Evolutionary conservation across 331 rosid species (phyloP).

Genomic region (Rhamnella rubrinervis): DNA sequence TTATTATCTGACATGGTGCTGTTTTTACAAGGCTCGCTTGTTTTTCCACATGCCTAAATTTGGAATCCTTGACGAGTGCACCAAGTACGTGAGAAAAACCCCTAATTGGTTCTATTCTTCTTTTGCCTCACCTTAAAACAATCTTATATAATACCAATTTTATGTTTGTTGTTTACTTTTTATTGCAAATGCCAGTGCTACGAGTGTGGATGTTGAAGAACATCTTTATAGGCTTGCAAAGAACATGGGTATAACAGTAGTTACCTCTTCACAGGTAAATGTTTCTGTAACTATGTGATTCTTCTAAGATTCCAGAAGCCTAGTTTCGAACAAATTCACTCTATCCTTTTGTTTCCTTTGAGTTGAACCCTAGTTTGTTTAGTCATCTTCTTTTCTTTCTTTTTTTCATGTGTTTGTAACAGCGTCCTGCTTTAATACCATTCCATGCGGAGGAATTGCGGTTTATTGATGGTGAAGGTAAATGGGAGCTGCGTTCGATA

Average conservation of each 20-base stretch:
- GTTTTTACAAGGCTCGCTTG: constrained; percentile 71
- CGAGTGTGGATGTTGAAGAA: constrained; percentile 97
- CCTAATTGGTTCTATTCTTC: constrained; percentile 3
- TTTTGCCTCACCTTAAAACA: not conserved
- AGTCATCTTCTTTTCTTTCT: no score
- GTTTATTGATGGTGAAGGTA: constrained; percentile 95
- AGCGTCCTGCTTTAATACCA: constrained; percentile 98
- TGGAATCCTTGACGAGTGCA: constrained; percentile 96
- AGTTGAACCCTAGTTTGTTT: not conserved
- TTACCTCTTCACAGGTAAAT: constrained; percentile 95
- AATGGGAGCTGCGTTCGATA: constrained; percentile 88
- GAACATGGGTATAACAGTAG: constrained; percentile 80
- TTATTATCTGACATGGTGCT: constrained; percentile 10
- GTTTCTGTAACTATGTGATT: not conserved
- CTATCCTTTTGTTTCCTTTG: not conserved
- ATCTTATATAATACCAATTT: not conserved
- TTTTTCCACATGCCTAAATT: constrained; percentile 93
- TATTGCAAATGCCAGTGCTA: constrained; percentile 65
- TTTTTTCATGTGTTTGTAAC: constrained; percentile 17
- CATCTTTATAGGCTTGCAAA: constrained; percentile 86
- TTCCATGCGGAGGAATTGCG: constrained; percentile 81
- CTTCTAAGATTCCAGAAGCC: not conserved
- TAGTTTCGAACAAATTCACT: not conserved
- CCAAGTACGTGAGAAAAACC: constrained; percentile 68
- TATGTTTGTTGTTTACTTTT: not conserved